Base-by-base conservation (phyloP, 2,329 filamentous ascomycete species). In the Teratosphaeria destructans region DNA sequence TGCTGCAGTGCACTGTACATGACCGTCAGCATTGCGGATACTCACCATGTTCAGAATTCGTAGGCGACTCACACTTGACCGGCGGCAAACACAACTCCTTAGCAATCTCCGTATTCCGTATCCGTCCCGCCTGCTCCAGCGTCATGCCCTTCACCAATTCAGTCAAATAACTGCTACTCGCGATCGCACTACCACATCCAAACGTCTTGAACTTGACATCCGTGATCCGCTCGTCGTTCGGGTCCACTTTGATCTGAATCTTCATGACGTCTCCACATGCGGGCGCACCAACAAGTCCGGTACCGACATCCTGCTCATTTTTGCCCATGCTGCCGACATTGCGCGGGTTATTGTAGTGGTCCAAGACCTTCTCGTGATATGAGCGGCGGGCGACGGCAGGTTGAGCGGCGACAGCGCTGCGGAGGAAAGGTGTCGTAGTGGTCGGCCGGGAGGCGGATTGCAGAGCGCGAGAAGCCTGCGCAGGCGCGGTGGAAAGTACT, bases 141-240 rank as follows among this genome's bases (percentile, higher is more conserved):
- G 88, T 95, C 93, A 97, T 99, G 62, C 94, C 94, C 64, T 90
- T 85, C 64, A 99, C 92, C 61, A 99, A 80, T 77, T 96, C 91
- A 8, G 94, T 99, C 69, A 99, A 78, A 74, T 99, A 99, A 72
- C 88, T 94, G 61, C 89, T 95, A 64, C 88, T 93, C 52, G 94
- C 94, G 76, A 99, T 99, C 65, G 94, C 94, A 34, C 87, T 91
- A 59, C 92, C 92, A 74, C 92, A 96, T 57, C 92, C 92, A 72
- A 96, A 96, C 0, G 92, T 96, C 85, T 96, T 96, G 84, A 96
- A 96, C 78, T 95, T 94, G 73, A 95, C 92, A 69, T 96, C 93
- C 68, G 86, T 86, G 73, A 96, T 96, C 67, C 86, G 93, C 74
- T 94, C 89, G 70, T 85, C 90, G 68, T 87, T 82, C 65, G 89